phyloP scores from a whole-genome alignment of 768 basidiomycete species.

The Phanerochaete carnosa region DNA sequence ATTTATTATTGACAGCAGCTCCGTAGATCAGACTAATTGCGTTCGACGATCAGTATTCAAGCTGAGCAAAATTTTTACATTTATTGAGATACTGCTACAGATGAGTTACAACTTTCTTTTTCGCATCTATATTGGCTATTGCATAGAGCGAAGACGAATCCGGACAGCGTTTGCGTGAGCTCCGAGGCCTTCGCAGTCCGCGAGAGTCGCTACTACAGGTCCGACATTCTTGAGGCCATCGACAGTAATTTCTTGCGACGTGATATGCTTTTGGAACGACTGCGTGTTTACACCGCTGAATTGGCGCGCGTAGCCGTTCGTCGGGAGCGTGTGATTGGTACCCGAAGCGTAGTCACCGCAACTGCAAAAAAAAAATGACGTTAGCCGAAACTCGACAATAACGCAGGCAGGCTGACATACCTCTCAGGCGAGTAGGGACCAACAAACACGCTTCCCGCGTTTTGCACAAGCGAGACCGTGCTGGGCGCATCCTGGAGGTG shows the following conservation, averaged over 20 bases:
- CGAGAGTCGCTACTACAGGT: slow-evolving; percentile 83
- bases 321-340: slow-evolving; percentile 97
- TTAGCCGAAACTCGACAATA: neutral
- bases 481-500: slow-evolving; percentile 74
- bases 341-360: slow-evolving; percentile 99
- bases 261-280: slow-evolving; percentile 99
- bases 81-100: neutral
- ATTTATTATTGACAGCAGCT: neutral
- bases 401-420: slow-evolving; percentile 36
- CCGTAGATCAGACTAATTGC: neutral
- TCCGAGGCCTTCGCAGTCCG: slow-evolving; percentile 91
- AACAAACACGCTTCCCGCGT: slow-evolving; percentile 96
- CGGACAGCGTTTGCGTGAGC: slow-evolving; percentile 97
- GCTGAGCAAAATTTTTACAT: neutral
- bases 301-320: slow-evolving; percentile 94
- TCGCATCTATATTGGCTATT: neutral
- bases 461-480: slow-evolving; percentile 66
- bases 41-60: neutral
- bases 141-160: slow-evolving; percentile 53
- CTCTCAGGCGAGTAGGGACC: slow-evolving; percentile 95
- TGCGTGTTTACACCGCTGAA: slow-evolving; percentile 97
- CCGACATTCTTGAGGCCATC: slow-evolving; percentile 77
- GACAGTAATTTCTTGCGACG: slow-evolving; percentile 86
- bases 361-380: slow-evolving; percentile 37
- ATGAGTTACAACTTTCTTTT: neutral